Evolutionary conservation across 148 eudicot species (phyloP), one percentile per base, ranked within the genome.

Genomic region (Gaultheria prostrata): DNA sequence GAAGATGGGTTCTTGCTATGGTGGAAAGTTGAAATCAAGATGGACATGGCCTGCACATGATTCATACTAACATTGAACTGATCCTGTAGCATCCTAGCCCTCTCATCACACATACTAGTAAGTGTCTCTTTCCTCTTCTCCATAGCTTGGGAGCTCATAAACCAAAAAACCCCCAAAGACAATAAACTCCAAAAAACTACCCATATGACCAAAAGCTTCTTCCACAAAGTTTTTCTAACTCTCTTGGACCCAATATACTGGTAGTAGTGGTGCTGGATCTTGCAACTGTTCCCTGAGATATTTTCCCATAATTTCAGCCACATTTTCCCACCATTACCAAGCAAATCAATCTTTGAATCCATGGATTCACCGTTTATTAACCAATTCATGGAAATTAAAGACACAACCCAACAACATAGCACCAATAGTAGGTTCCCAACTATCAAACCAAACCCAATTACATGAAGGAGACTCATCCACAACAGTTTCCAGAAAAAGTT

Each of bases 11-110:
- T 87, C 89, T 89, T 94, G 79, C 90, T 93, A 88, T 97, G 99
- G 84, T 97, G 95, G 78, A 97, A 97, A 78, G 97, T 97, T 30
- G 95, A 91, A 65, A 97, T 92, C 88, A 97, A 83, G 57, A 94
- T 92, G 53, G 99, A 89, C 96, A 97, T 90, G 73, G 99, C 99
- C 83, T 97, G 98, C 18, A 97, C 85, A 87, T 97, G 99, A 85
- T 97, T 97, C 97, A 97, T 89, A 84, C 99, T 97, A 39, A 97
- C 97, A 91, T 97, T 97, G 61, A 97, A 97, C 91, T 97, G 99
- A 90, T 97, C 99, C 56, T 97, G 98, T 80, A 97, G 83, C 99
- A 97, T 94, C 83, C 99, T 89, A 84, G 99, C 96, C 80, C 99
- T 93, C 88, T 97, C 99, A 91, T 97, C 99, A 86, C 99, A 97